Base-by-base conservation (phyloP, 352 stramenopile genomes). In the Pythium oligandrum region DNA sequence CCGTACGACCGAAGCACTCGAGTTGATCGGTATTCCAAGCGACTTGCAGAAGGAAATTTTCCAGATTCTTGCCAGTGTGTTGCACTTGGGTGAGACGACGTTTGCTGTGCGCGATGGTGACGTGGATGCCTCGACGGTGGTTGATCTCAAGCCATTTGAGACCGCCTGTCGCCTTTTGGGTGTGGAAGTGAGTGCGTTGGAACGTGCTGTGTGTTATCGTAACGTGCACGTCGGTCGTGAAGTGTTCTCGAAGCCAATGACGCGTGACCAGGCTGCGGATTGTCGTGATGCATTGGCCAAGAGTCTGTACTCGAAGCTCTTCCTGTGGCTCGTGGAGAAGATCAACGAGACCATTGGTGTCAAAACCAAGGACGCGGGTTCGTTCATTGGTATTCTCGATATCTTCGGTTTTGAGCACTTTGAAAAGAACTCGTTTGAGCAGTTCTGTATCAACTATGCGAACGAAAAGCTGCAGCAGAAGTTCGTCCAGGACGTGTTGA, bases 341-440 rank as follows among this genome's bases (percentile, higher is more conserved):
- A 96, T 98, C 59, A 98, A 98, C 65, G 73, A 93, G 42, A 92
- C 83, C 3, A 96, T 97, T 40, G 79, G 82, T 35, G 83, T 88
- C 5, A 68, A 76, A 35, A 74, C 61, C 5, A 71, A 64, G 26
- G 61, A 72, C 6, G 63, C 61, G 4, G 59, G 65, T 5, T 75
- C 86, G 30, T 94, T 96, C 48, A 98, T 98, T 51, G 90, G 92
- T 6, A 94, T 97, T 59, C 62, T 97, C 6, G 90, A 97, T 59
- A 97, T 97, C 55, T 97, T 97, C 46, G 90, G 90, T 7, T 97
- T 97, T 60, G 90, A 97, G 64, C 83, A 88, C 47, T 97, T 97
- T 43, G 76, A 87, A 49, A 85, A 81, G 10, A 97, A 97, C 63
- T 90, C 86, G 53, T 97, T 95, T 55, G 88, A 96, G 68, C 88